These are phyloP conservation scores for Gaeumannomyces tritici DNA, from an alignment of 2,329 filamentous ascomycete genomes.

Conservation along the genomic window DNA sequence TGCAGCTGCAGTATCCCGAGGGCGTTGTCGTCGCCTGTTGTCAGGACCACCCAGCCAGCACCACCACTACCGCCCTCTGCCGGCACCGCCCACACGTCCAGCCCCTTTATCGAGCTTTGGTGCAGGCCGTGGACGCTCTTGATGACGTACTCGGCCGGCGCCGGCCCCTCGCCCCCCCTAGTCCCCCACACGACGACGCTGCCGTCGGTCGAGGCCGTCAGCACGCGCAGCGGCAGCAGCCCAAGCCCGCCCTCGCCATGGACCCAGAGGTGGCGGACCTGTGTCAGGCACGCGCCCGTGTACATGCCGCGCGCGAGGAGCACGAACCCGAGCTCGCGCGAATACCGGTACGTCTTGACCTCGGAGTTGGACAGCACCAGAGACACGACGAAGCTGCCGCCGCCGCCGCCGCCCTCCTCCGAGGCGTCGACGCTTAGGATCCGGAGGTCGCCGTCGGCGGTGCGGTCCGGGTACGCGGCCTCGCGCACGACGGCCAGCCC, in stretches of 20 bases:
- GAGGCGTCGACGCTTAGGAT: slow-evolving; percentile 69
- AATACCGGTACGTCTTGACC: slow-evolving; percentile 51
- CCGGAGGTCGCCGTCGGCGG: slow-evolving; percentile 55
- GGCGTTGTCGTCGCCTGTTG: slow-evolving; percentile 84
- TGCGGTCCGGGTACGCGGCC: slow-evolving; percentile 40
- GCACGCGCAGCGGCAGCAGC: slow-evolving; percentile 28
- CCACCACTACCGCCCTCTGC: slow-evolving; percentile 10
- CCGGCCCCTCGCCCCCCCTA: not conserved
- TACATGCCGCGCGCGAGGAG: slow-evolving; percentile 48
- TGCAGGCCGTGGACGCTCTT: slow-evolving; percentile 46
- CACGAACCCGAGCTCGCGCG: slow-evolving; percentile 28
- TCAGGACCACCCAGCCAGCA: slow-evolving; percentile 50
- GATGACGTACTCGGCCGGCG: slow-evolving; percentile 11
- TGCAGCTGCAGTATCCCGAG: slow-evolving; percentile 44
- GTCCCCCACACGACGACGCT: slow-evolving; percentile 52
- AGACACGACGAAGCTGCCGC: slow-evolving; percentile 45
- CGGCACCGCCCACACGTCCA: slow-evolving; percentile 28
- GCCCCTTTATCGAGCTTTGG: slow-evolving; percentile 69
- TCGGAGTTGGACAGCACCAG: slow-evolving; percentile 80
- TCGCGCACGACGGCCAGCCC: slow-evolving; percentile 49
- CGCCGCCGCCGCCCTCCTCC: slow-evolving; percentile 6
- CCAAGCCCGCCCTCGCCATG: slow-evolving; percentile 9
- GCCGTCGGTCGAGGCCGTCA: slow-evolving; percentile 77
- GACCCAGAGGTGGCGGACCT: slow-evolving; percentile 37
- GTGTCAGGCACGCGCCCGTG: slow-evolving; percentile 67